A percentile compares a stretch with the other conserved stretches of the same genome.
Conservation (phyloP, 2,329 filamentous ascomycete species). For the Claviceps maximensis region DNA sequence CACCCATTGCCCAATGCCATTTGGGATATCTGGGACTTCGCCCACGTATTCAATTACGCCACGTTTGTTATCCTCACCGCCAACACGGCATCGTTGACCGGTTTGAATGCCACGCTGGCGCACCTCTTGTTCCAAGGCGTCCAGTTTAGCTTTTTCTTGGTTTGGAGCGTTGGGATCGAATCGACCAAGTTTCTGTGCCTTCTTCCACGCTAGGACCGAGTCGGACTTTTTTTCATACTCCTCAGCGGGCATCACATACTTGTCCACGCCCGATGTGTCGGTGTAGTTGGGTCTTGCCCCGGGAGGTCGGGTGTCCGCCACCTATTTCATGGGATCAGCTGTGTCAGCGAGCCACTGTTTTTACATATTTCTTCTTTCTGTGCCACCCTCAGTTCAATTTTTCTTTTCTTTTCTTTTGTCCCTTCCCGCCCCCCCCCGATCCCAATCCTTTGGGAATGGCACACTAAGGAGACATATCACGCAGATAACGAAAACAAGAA, state of each 20-base stretch:
- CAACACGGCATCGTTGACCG: constrained; percentile 51
- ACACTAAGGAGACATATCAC: background rate
- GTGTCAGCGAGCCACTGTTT: constrained; percentile 14
- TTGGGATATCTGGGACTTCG: constrained; percentile 59
- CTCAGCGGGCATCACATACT: constrained; percentile 75
- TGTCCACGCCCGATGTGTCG: constrained; percentile 69
- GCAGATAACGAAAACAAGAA: background rate
- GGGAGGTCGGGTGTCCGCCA: constrained; percentile 66
- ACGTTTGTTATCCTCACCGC: constrained; percentile 53
- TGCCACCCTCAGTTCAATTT: background rate
- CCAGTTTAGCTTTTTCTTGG: constrained; percentile 58
- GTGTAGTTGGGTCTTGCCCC: constrained; percentile 65
- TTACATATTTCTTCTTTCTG: background rate
- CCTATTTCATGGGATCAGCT: constrained; percentile 33
- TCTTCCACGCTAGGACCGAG: constrained; percentile 92
- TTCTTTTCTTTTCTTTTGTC: background rate
- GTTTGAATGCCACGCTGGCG: constrained; percentile 51
- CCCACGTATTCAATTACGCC: constrained; percentile 62
- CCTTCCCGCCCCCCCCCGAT: too few relatives aligned
- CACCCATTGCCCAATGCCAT: constrained; percentile 53
- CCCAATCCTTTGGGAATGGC: background rate
- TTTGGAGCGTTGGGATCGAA: constrained; percentile 78
- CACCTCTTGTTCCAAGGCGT: constrained; percentile 57
- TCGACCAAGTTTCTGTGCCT: constrained; percentile 82
- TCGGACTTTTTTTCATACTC: constrained; percentile 80